phyloP scores from a whole-genome alignment of 2,329 filamentous ascomycete genomes.

The Microsporum canis region DNA sequence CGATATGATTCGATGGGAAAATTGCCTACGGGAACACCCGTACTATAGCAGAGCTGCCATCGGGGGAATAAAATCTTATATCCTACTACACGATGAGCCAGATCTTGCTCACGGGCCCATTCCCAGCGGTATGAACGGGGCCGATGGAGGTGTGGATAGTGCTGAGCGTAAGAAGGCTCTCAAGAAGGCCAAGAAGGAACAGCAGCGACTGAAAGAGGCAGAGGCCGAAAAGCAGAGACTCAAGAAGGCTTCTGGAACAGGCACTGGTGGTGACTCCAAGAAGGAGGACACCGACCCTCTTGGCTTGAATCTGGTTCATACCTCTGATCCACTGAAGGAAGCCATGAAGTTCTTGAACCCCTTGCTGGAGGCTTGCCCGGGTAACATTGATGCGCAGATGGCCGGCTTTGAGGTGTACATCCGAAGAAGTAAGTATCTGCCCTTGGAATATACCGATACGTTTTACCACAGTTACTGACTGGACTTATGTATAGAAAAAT shows the following conservation, averaged over 20 bases:
- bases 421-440: slow-evolving; percentile 55
- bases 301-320: slow-evolving; percentile 67
- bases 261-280: slow-evolving; percentile 51
- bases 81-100: slow-evolving; percentile 66
- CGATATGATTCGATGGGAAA: slow-evolving; percentile 95
- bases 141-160: slow-evolving; percentile 43
- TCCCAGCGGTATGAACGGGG: slow-evolving; percentile 45
- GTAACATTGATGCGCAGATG: slow-evolving; percentile 69
- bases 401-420: slow-evolving; percentile 85
- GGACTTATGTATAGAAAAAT: slow-evolving; percentile 53
- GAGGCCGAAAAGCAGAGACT: slow-evolving; percentile 76
- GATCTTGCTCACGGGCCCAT: slow-evolving; percentile 49
- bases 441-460: background rate
- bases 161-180: slow-evolving; percentile 72
- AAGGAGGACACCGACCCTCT: slow-evolving; percentile 86
- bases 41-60: slow-evolving; percentile 81
- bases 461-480: background rate
- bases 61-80: slow-evolving; percentile 67
- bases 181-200: slow-evolving; percentile 82
- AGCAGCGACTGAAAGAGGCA: slow-evolving; percentile 60
- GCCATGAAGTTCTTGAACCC: slow-evolving; percentile 77
- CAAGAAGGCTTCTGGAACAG: slow-evolving; percentile 59
- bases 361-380: slow-evolving; percentile 69
- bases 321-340: slow-evolving; percentile 69
- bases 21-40: slow-evolving; percentile 78